Percentiles rank a stretch among this genome's conserved stretches.
phyloP scores from a whole-genome alignment of 2,329 filamentous ascomycete genomes.

The Neofusicoccum umdonicola region DNA sequence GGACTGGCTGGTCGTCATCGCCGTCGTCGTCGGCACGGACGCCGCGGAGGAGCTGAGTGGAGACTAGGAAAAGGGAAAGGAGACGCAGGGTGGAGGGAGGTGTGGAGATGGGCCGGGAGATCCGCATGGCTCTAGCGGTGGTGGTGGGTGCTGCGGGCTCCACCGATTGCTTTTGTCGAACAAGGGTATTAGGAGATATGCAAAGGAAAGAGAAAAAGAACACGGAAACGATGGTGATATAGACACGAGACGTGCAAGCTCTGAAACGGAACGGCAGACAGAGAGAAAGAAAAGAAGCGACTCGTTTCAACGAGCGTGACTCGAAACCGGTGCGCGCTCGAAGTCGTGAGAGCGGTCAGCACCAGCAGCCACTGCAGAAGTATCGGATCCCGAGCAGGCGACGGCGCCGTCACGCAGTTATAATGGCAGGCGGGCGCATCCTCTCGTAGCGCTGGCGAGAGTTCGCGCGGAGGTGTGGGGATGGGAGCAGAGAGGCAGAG shows the following conservation, averaged over 20 bases:
- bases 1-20: slow-evolving; percentile 12
- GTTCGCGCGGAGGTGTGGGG: neutral
- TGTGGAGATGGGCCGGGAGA: slow-evolving; percentile 5
- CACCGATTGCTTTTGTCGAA: slow-evolving; percentile 1
- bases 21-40: neutral
- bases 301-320: neutral
- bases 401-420: neutral
- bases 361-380: no score
- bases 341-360: neutral
- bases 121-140: slow-evolving; percentile 6
- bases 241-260: neutral
- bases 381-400: neutral
- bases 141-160: neutral
- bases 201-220: neutral
- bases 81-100: neutral
- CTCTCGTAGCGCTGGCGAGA: neutral
- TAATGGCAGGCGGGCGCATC: neutral
- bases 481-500: neutral
- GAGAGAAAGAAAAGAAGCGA: neutral
- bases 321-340: neutral
- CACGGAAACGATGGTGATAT: neutral
- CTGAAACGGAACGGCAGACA: neutral
- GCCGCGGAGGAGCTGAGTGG: neutral
- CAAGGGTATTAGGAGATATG: neutral
- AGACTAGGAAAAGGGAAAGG: neutral